These are phyloP conservation scores for Dianthus caryophyllus DNA, from an alignment of 148 eudicot species.

Conservation along the genomic window DNA sequence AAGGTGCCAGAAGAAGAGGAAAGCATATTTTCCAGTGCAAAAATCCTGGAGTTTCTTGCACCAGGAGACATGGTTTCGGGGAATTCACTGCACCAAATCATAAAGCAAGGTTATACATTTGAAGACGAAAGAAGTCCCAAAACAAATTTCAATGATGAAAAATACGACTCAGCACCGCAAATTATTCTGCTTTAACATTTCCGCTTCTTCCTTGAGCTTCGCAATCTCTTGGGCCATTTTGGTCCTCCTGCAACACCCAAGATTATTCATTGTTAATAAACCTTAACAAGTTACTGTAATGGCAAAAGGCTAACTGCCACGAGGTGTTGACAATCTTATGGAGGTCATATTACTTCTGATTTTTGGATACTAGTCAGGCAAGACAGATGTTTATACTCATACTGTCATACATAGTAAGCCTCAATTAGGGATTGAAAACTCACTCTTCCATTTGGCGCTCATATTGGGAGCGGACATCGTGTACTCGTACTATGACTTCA, in stretches of 20 bases:
- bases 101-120: neutral
- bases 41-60: constrained; percentile 89
- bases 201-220: constrained; percentile 81
- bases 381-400: no score
- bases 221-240: constrained; percentile 94
- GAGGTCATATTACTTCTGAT: no score
- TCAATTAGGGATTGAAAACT: constrained; percentile 8
- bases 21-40: constrained; percentile 96
- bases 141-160: neutral
- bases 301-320: no score
- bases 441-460: constrained; percentile 97
- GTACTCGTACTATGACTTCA: constrained; percentile 83
- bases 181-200: constrained; percentile 47
- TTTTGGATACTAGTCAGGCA: no score
- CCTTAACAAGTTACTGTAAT: no score
- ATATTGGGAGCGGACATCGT: constrained; percentile 91
- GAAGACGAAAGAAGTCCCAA: neutral
- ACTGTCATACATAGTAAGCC: no score
- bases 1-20: constrained; percentile 83
- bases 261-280: neutral
- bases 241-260: constrained; percentile 57
- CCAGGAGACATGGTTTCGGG: constrained; percentile 89
- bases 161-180: constrained; percentile 37
- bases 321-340: no score
- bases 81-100: constrained; percentile 41